A percentile compares a stretch with the other conserved stretches of the same genome.
Conservation (phyloP, 169 alveolate genomes). For the Eimeria sp. region DNA sequence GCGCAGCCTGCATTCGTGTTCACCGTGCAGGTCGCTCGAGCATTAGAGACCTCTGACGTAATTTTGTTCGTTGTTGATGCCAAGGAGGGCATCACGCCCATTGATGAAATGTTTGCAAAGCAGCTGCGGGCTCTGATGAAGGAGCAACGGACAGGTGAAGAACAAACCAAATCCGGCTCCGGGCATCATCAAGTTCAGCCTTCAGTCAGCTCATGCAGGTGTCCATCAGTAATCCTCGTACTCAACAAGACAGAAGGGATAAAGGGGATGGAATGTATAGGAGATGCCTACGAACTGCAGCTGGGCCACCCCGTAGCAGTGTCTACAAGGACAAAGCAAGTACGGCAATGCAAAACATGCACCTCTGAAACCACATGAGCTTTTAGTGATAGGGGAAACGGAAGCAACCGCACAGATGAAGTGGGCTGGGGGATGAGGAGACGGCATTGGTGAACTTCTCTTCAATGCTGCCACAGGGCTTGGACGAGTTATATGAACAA, state of each 20-base stretch:
- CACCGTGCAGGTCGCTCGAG: conserved; percentile 68
- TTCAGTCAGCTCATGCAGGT: neutral
- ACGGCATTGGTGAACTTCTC: conserved; percentile 9
- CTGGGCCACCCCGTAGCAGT: conserved; percentile 85
- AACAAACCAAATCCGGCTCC: neutral
- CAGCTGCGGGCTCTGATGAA: conserved; percentile 81
- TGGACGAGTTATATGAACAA: conserved; percentile 21
- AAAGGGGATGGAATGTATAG: conserved; percentile 51
- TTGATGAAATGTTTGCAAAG: conserved; percentile 85
- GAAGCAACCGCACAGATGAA: neutral
- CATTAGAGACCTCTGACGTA: conserved; percentile 88
- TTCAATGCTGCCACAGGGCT: conserved; percentile 47
- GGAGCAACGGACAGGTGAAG: conserved; percentile 31
- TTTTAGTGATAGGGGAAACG: neutral
- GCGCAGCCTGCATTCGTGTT: neutral
- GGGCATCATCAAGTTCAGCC: neutral
- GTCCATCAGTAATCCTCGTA: conserved; percentile 65
- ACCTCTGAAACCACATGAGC: neutral
- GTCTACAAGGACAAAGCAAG: conserved; percentile 81
- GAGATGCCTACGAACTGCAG: conserved; percentile 82
- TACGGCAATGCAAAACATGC: neutral
- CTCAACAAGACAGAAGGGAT: conserved; percentile 84
- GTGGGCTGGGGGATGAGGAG: neutral
- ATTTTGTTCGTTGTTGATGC: conserved; percentile 91
- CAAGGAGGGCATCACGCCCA: conserved; percentile 88